These are phyloP conservation scores for Tolypocladium sp. DNA, from an alignment of 2,329 filamentous ascomycete genomes.

Conservation along the genomic window DNA sequence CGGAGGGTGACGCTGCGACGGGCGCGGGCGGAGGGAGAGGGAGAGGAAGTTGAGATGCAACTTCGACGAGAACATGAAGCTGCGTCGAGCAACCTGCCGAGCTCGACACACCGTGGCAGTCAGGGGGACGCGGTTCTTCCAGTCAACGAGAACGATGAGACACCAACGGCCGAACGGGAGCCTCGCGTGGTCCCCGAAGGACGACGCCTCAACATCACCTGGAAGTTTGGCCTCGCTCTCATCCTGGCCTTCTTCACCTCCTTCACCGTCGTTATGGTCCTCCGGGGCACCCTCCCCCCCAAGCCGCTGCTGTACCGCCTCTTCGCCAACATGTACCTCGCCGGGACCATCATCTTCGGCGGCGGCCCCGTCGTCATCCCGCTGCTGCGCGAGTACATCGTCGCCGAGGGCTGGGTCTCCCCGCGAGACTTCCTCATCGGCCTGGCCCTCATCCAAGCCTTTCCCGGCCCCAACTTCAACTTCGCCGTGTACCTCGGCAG, in stretches of 20 bases:
- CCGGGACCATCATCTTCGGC: slow-evolving; percentile 60
- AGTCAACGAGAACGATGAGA: slow-evolving; percentile 12
- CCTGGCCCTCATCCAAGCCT: slow-evolving; percentile 61
- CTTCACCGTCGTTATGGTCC: slow-evolving; percentile 48
- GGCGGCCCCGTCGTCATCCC: slow-evolving; percentile 59
- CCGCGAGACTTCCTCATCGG: slow-evolving; percentile 64
- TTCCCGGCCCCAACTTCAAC: slow-evolving; percentile 42
- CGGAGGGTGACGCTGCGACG: background rate
- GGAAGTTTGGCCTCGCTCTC: slow-evolving; percentile 31
- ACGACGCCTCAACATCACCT: slow-evolving; percentile 24
- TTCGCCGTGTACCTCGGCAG: slow-evolving; percentile 50
- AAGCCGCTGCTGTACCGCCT: slow-evolving; percentile 45
- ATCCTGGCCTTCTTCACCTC: slow-evolving; percentile 41
- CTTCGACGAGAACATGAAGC: too few relatives aligned
- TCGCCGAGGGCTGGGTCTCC: slow-evolving; percentile 60
- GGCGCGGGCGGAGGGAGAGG: background rate
- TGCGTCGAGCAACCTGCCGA: too few relatives aligned
- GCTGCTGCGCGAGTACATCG: slow-evolving; percentile 52
- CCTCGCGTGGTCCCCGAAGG: too few relatives aligned
- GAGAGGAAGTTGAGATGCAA: background rate
- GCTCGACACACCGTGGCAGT: too few relatives aligned
- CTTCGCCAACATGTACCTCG: slow-evolving; percentile 66
- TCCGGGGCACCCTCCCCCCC: slow-evolving; percentile 29
- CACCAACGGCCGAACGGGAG: slow-evolving; percentile 13
- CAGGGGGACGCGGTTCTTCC: background rate